These are phyloP conservation scores for Luffa aegyptiaca DNA, from an alignment of 306 rosid genomes.

Conservation along the genomic window DNA sequence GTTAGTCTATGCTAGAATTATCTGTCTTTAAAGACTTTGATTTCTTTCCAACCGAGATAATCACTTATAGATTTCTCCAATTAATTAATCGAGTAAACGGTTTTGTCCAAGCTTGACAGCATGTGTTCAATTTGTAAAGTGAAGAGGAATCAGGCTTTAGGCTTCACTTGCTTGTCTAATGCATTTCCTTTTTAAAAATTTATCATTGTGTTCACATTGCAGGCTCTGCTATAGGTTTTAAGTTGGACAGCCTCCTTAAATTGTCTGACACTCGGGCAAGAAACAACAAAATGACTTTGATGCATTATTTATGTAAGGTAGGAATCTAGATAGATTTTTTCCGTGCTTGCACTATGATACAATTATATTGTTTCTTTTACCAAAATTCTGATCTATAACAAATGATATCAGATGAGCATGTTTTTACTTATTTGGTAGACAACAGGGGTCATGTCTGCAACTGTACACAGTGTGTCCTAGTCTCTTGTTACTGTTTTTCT, in stretches of 20 bases:
- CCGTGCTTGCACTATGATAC: not conserved
- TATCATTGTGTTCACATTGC: slow-evolving; percentile 19
- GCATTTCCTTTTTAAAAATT: not conserved
- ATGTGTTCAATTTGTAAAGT: not conserved
- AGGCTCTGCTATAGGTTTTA: slow-evolving; percentile 98
- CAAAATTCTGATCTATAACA: not conserved
- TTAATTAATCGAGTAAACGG: not conserved
- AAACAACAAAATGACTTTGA: slow-evolving; percentile 96
- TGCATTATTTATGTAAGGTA: slow-evolving; percentile 99
- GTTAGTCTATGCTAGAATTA: not conserved
- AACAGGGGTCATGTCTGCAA: not conserved
- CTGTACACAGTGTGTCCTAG: not conserved
- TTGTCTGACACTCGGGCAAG: slow-evolving; percentile 97
- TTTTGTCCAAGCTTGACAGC: not conserved
- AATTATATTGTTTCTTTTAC: not conserved
- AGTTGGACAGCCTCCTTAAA: slow-evolving; percentile 96
- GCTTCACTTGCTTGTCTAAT: slow-evolving; percentile 1
- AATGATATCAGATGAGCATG: not conserved
- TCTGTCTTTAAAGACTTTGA: not conserved
- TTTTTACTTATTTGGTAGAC: not conserved
- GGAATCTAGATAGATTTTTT: not conserved
- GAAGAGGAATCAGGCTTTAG: not conserved
- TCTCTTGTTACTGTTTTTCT: not conserved
- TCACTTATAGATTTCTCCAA: not conserved
- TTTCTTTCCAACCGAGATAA: not conserved